Evolutionary conservation across 768 basidiomycete species (phyloP), one percentile per base, ranked within the genome.

Genomic region (Leucocoprinus sp.): DNA sequence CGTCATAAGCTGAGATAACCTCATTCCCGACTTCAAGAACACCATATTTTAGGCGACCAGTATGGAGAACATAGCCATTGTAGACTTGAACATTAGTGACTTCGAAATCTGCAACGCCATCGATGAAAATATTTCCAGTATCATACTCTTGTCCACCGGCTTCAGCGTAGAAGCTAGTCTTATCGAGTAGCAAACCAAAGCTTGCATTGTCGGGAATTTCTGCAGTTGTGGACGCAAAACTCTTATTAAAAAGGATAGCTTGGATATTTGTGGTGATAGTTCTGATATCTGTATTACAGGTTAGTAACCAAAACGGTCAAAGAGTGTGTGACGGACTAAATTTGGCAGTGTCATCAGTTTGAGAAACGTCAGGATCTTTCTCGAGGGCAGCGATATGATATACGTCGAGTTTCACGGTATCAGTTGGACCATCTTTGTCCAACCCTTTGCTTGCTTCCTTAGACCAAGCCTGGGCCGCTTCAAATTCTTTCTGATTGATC

Each of bases 131-230:
- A 55, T 84, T 88, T 44, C 96, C 96, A 0, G 90, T 97, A 60
- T 99, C 96, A 56, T 88, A 81, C 65, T 98, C 95, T 60, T 99
- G 96, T 21, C 96, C 96, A 56, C 96, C 96, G 28, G 91, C 76
- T 66, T 99, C 96, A 5, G 96, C 93, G 52, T 99, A 99, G 65
- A 98, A 97, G 66, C 84, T 91, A 3, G 96, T 97, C 36, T 75
- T 76, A 66, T 98, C 89, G 40, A 99, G 81, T 22, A 99, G 61
- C 39, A 99, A 57, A 34, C 96, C 96, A 60, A 99, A 90, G 5
- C 72, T 63, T 4, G 75, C 62, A 49, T 71, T 78, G n/a, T 74
- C 67, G 0, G 86, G 77, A 36, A 95, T 75, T 31, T 67, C 66
- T 26, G 66, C 59, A 3, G 93, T 89, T 0, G 88, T 83, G 8